Conservation (phyloP, 1,139 yeast genomes). For the Pichia sp. region DNA sequence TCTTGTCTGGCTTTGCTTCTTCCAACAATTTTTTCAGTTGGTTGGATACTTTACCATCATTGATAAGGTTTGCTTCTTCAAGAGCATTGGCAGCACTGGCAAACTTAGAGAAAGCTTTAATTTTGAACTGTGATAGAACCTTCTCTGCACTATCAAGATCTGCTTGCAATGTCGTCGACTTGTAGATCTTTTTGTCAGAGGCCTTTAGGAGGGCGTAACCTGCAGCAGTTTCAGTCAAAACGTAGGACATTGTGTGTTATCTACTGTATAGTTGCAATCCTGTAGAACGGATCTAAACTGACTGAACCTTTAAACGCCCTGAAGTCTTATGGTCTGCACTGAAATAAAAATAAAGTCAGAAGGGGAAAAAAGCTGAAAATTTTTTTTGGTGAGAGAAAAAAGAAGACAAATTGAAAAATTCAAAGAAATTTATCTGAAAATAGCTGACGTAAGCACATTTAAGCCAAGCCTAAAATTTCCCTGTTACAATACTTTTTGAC, state of each 20-base stretch:
- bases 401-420: neutral
- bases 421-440: neutral
- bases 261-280: neutral
- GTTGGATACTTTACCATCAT: slow-evolving; percentile 90
- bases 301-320: neutral
- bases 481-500: too few relatives aligned
- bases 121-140: slow-evolving; percentile 75
- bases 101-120: slow-evolving; percentile 93
- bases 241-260: slow-evolving; percentile 68
- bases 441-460: slow-evolving; percentile 2
- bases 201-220: slow-evolving; percentile 98
- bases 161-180: slow-evolving; percentile 67
- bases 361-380: slow-evolving; percentile 3
- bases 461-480: too few relatives aligned
- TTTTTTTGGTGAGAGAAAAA: slow-evolving; percentile 3
- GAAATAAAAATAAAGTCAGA: slow-evolving; percentile 3
- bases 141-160: slow-evolving; percentile 83
- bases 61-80: slow-evolving; percentile 88
- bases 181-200: slow-evolving; percentile 93
- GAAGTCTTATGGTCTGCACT: neutral
- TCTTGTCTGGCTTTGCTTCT: slow-evolving; percentile 83
- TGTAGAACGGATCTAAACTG: neutral
- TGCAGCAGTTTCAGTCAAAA: slow-evolving; percentile 96
- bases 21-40: slow-evolving; percentile 73
- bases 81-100: slow-evolving; percentile 92